Evolutionary conservation across 73 alveolate genomes (phyloP), one percentile per base, ranked within the genome.

Genomic region (Durusdinium trenchii): DNA sequence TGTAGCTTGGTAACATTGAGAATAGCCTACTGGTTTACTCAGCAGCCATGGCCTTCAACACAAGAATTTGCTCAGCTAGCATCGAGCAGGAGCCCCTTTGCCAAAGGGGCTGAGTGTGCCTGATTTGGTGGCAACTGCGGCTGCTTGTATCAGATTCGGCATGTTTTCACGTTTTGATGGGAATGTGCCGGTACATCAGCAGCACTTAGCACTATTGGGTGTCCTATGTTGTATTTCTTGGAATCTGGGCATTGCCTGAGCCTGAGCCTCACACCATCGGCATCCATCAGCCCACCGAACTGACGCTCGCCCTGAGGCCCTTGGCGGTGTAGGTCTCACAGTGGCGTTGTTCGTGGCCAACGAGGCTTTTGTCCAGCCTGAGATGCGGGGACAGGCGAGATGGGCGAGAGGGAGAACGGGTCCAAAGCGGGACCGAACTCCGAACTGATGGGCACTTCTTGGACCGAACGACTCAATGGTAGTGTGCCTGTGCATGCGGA

Each of bases 321-420:
- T 90, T 69, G 96, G 96, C 3, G 96, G 96, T 73, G 76, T 90
- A 10, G 96, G 96, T 43, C 96, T 90, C 86, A 90, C 96, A 18
- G 96, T 90, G 26, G 96, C 96, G 20, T 86, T 90, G 75, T 90
- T 90, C 86, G 96, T 90, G 73, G 96, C 96, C 57, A 90, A 90
- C 71, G 96, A 90, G 54, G 96, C 96, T 14, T 90, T 90, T 46
- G 96, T 90, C n/a, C 87, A 90, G 73, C 96, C 96, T 20, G 96
- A 89, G 86, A 89, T 89, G 96, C 96, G 75, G 51, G 96, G 96
- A 35, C 96, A 90, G 96, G 96, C 96, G 38, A 42, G 35, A 26
- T 14, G 26, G 71, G 35, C 35, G 71, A 14, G 14, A 57, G 35
- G 35, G 71, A 18, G 71, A 14, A 18, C 14, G 35, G 35, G 71